Evolutionary conservation across 2,329 filamentous ascomycete genomes (phyloP).

Genomic region (Cercospora zeae-maydis): DNA sequence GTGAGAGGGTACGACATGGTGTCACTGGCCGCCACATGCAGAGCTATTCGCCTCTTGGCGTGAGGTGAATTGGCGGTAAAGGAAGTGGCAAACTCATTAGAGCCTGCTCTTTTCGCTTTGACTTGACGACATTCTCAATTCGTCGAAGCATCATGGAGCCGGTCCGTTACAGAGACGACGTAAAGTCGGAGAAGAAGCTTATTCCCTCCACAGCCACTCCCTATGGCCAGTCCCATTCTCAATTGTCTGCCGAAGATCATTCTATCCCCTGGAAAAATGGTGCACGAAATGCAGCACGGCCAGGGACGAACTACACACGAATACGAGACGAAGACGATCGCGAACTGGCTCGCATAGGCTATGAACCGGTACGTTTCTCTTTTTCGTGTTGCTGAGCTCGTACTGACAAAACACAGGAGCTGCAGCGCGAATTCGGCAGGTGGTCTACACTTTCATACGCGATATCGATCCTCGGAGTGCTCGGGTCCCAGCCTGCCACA

Average conservation of each 20-base stretch:
- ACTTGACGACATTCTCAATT: constrained; percentile 1
- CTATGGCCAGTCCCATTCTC: not conserved
- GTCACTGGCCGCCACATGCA: constrained; percentile 9
- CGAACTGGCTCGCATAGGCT: constrained; percentile 59
- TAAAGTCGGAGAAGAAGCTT: constrained; percentile 14
- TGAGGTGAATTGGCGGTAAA: constrained; percentile 17
- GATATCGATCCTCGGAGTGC: constrained; percentile 61
- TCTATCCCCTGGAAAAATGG: not conserved
- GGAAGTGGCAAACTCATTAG: not conserved
- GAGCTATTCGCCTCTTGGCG: not conserved
- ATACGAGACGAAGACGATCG: constrained; percentile 55
- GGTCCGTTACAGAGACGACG: constrained; percentile 3
- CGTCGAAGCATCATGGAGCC: constrained; percentile 16
- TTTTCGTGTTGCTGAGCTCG: too few relatives aligned
- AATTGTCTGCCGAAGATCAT: not conserved
- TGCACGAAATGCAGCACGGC: not conserved
- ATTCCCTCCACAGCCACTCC: constrained; percentile 3
- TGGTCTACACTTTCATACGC: constrained; percentile 66
- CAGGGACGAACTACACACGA: constrained; percentile 7
- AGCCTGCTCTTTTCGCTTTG: not conserved
- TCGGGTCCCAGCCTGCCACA: constrained; percentile 63
- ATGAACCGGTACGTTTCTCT: constrained; percentile 52
- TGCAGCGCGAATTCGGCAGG: constrained; percentile 61
- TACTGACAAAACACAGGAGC: constrained; percentile 45
- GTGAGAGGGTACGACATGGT: constrained; percentile 1